Percentiles rank a stretch among this genome's conserved stretches.
phyloP scores from a whole-genome alignment of 2,329 filamentous ascomycete genomes.

The Thielaviopsis populi region DNA sequence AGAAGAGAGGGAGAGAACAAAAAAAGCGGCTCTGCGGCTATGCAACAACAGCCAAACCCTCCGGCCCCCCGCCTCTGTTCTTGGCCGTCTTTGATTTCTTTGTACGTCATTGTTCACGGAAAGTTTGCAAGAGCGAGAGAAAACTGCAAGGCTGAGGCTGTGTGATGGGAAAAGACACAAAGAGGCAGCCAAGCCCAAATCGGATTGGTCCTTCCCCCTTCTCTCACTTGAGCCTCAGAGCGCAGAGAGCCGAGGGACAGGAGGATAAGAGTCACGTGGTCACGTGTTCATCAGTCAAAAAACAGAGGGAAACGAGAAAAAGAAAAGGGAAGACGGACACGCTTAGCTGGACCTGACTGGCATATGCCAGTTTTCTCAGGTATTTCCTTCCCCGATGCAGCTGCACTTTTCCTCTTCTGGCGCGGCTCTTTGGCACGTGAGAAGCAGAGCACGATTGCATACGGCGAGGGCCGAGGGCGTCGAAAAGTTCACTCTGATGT shows the following conservation, averaged over 20 bases:
- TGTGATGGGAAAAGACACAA: not conserved
- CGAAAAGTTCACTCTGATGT: not conserved
- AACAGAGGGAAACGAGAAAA: not conserved
- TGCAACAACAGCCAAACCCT: not conserved
- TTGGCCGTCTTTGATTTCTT: not conserved
- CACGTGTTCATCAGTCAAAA: not conserved
- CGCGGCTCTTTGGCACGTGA: too few relatives aligned
- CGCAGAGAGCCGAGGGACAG: not conserved
- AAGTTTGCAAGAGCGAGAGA: not conserved
- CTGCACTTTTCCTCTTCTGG: not conserved
- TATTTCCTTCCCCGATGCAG: not conserved
- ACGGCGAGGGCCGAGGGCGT: not conserved
- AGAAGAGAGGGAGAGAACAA: not conserved
- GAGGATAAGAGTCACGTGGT: not conserved
- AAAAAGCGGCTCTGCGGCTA: conserved; percentile 3
- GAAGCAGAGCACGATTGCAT: not conserved
- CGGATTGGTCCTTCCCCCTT: not conserved
- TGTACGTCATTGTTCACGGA: not conserved
- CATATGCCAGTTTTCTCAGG: not conserved
- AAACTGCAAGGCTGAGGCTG: not conserved
- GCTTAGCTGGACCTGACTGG: not conserved
- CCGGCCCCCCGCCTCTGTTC: not conserved
- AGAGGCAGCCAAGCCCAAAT: not conserved
- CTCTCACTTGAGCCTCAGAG: not conserved
- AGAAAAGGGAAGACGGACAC: too few relatives aligned